These are phyloP conservation scores for Debaryomyces fabryi DNA, from an alignment of 1,139 yeast genomes.

Conservation along the genomic window DNA sequence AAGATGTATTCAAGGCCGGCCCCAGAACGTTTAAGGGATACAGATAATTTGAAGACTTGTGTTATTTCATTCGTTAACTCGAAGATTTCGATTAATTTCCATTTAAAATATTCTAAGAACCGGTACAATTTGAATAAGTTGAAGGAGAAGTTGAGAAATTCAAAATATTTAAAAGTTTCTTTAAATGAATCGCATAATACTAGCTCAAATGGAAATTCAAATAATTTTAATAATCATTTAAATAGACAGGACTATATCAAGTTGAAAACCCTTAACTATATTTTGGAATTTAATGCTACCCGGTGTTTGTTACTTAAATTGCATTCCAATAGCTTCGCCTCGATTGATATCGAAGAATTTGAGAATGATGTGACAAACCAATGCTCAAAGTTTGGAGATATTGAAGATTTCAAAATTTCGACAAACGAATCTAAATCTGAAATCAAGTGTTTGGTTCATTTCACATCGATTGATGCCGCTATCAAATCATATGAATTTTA, in stretches of 20 bases:
- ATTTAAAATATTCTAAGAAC: constrained; percentile 36
- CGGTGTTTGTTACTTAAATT: constrained; percentile 32
- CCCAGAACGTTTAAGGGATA: constrained; percentile 27
- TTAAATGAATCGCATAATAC: constrained; percentile 29
- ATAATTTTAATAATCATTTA: constrained; percentile 10
- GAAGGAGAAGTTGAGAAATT: constrained; percentile 29
- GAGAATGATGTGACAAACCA: constrained; percentile 23
- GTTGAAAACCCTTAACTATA: constrained; percentile 46
- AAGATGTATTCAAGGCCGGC: constrained; percentile 37
- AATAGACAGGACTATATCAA: constrained; percentile 41
- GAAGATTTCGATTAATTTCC: constrained; percentile 37
- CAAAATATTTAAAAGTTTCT: constrained; percentile 33
- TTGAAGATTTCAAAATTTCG: constrained; percentile 31
- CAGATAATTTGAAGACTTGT: constrained; percentile 33
- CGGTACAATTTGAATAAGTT: constrained; percentile 28
- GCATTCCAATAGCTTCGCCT: constrained; percentile 10
- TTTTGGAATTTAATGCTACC: constrained; percentile 44
- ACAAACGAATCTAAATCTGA: constrained; percentile 10
- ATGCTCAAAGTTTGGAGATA: constrained; percentile 38
- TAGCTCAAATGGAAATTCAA: constrained; percentile 8
- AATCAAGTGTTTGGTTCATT: constrained; percentile 31
- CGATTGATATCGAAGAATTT: constrained; percentile 11
- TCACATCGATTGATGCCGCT: constrained; percentile 44
- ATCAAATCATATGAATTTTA: constrained; percentile 41
- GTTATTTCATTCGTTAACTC: constrained; percentile 45